Percentiles rank a stretch among this genome's conserved stretches.
These are phyloP conservation scores for Puccinia triticina DNA, from an alignment of 1,284 basidiomycete genomes.

Conservation along the genomic window DNA sequence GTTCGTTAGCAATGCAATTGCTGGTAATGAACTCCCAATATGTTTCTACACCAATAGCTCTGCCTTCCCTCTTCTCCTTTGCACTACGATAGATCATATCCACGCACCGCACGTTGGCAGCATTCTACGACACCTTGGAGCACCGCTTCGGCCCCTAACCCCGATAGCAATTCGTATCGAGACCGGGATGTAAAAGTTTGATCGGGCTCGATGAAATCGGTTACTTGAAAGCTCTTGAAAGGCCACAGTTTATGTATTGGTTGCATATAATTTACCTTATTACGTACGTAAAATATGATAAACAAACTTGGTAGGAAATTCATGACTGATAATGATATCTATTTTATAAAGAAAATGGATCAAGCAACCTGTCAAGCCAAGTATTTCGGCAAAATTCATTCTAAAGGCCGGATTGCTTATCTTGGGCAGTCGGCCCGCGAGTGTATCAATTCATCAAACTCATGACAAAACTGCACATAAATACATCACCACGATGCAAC, in stretches of 20 bases:
- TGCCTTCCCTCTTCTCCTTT: not conserved
- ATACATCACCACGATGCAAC: no score
- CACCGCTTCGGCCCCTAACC: not conserved
- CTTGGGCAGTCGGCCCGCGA: no score
- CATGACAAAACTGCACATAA: no score
- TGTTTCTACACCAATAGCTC: not conserved
- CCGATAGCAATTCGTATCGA: no score
- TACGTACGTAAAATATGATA: no score
- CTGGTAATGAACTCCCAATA: not conserved
- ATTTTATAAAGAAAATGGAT: not conserved
- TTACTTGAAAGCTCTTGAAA: no score
- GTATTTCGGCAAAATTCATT: not conserved
- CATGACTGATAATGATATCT: no score
- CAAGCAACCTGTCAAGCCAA: no score
- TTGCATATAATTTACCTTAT: not conserved
- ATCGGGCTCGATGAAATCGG: slow-evolving; percentile 4
- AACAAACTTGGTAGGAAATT: no score
- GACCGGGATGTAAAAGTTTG: not conserved
- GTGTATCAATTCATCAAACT: no score
- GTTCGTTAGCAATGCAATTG: not conserved
- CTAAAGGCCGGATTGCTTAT: not conserved
- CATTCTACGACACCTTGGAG: not conserved
- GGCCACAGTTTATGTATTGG: not conserved
- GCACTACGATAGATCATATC: not conserved
- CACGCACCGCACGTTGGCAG: not conserved